A percentile compares a stretch with the other conserved stretches of the same genome.
phyloP scores from a whole-genome alignment of 768 basidiomycete species.

The Dendrothele bispora region DNA sequence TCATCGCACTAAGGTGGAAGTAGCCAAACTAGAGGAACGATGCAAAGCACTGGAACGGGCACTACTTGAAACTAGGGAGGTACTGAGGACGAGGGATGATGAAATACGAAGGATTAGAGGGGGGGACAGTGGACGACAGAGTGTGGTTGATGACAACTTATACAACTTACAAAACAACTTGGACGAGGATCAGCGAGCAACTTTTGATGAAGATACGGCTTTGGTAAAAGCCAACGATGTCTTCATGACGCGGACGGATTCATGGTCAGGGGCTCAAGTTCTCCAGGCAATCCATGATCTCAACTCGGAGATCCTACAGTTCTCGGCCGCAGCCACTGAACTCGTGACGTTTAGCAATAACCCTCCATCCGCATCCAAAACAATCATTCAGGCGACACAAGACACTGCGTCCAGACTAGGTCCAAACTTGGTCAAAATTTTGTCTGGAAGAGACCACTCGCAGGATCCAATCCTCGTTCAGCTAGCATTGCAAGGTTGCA shows the following conservation, averaged over 20 bases:
- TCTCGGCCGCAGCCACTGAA: conserved; percentile 74
- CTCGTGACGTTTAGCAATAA: conserved; percentile 52
- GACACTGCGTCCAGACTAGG: conserved; percentile 68
- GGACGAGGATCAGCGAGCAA: background rate
- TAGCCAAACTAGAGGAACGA: conserved; percentile 58
- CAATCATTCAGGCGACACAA: conserved; percentile 51
- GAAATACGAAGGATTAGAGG: conserved; percentile 60
- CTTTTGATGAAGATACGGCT: conserved; percentile 54
- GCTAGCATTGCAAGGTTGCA: conserved; percentile 71
- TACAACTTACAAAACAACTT: background rate
- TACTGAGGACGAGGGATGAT: conserved; percentile 54
- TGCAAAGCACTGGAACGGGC: conserved; percentile 63
- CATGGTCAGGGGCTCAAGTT: conserved; percentile 76
- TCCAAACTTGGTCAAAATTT: conserved; percentile 55
- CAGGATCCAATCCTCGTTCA: conserved; percentile 79
- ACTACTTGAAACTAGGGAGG: conserved; percentile 62
- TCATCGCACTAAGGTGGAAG: conserved; percentile 51
- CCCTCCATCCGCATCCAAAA: conserved; percentile 36
- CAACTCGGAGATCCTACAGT: conserved; percentile 80
- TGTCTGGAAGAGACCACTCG: conserved; percentile 65
- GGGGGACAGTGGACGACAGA: conserved; percentile 17
- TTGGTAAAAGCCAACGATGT: conserved; percentile 58
- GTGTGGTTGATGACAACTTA: conserved; percentile 10
- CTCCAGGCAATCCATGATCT: conserved; percentile 78
- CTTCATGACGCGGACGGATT: conserved; percentile 73